Base-by-base conservation (phyloP, 2,329 filamentous ascomycete species). In the Ceratocystis smalleyi region DNA sequence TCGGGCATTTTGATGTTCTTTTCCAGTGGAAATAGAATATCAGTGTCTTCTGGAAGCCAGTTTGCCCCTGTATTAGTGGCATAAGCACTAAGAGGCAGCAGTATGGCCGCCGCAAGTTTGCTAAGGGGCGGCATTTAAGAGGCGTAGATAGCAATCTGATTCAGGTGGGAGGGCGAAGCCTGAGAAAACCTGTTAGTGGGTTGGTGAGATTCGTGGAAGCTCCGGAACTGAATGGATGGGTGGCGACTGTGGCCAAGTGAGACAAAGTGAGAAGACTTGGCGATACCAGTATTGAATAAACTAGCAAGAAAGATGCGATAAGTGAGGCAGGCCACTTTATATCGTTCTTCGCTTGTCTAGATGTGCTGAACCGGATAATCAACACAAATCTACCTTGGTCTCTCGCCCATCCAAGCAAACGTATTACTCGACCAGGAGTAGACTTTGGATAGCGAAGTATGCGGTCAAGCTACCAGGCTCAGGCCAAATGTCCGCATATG, bases 1-100 rank as follows among this genome's bases (percentile, higher is more conserved):
- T 71, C 67, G 1, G 70, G 64, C 3, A 75, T 72, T 43, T 72
- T 73, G 19, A 71, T 73, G 71, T 76, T 71, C 47, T 74, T 66
- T 64, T 72, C 68, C 2, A 73, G 68, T 0, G 76, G 75, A 10
- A 76, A 70, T 40, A 75, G 66, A 5, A 62, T 6, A 2, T 67
- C 54, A 3, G 49, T 54, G 1, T 62, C 27, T n/a, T 47, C 45
- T n/a, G 63, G 57, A 8, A 62, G 40, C 61, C 62, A 64, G 10
- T 47, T 22, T 17, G 60, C 22, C 19, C 22, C 22, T 12, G 35
- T 12, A 30, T 47, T 27, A 7, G 22, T n/a, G 24, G 22, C 59
- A 32, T 7, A 17, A 3, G 43, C 43, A 47, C 40, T 10, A 15
- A 62, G 10, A 5, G 24, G 30, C 10, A 57, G 30, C 10, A 57